Evolutionary conservation across 2,329 filamentous ascomycete species (phyloP).

Genomic region (Remersonia thermophila): DNA sequence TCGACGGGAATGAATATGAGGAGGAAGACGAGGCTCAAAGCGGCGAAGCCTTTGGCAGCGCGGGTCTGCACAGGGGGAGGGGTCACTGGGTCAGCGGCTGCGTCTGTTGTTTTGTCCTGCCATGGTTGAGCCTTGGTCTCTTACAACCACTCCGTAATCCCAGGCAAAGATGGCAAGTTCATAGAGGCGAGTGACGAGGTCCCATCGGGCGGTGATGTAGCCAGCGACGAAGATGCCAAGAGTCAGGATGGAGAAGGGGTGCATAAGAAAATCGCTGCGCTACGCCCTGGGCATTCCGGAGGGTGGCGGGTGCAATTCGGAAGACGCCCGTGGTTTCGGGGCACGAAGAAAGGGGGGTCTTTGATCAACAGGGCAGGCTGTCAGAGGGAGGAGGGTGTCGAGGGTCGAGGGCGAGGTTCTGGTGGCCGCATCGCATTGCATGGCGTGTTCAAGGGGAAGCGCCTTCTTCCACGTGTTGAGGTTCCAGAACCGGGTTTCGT

Average conservation of each 20-base stretch:
- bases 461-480: no score
- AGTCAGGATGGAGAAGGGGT: constrained; percentile 92
- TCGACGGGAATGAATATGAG: constrained; percentile 73
- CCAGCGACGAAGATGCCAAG: constrained; percentile 98
- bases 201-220: constrained; percentile 98
- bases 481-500: no score
- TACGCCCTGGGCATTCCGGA: constrained; percentile 32
- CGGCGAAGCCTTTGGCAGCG: constrained; percentile 70
- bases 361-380: neutral
- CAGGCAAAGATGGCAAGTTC: constrained; percentile 94
- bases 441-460: no score
- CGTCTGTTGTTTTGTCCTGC: neutral
- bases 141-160: constrained; percentile 94
- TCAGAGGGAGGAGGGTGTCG: neutral
- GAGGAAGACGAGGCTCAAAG: constrained; percentile 76
- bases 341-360: neutral
- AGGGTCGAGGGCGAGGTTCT: no score
- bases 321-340: no score
- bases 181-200: constrained; percentile 91
- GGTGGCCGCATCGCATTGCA: no score
- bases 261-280: constrained; percentile 53
- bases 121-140: constrained; percentile 24
- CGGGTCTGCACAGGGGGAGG: constrained; percentile 47
- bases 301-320: neutral
- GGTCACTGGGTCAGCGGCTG: constrained; percentile 5